Conservation (phyloP, 345 rosid species). For the Rhizophora apiculata region DNA sequence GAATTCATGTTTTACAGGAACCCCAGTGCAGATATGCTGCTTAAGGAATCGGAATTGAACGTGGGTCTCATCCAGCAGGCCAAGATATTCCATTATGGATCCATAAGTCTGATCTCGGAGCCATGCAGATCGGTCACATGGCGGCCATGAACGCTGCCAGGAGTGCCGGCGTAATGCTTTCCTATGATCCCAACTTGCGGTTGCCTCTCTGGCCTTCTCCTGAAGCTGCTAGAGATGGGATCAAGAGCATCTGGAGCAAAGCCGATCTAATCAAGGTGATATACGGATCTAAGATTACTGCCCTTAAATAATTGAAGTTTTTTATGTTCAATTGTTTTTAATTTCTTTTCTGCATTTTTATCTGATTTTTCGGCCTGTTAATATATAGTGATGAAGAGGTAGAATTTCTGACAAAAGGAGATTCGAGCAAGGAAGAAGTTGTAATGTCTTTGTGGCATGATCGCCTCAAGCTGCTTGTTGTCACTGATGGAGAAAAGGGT, state of each 20-base stretch:
- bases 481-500: conserved; percentile 67
- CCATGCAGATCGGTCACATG: conserved; percentile 61
- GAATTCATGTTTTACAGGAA: conserved; percentile 74
- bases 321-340: background rate
- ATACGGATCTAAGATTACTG: background rate
- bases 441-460: conserved; percentile 53
- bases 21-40: conserved; percentile 73
- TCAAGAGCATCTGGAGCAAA: conserved; percentile 59
- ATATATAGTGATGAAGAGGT: conserved; percentile 57
- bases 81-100: conserved; percentile 68
- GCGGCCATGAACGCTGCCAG: conserved; percentile 74
- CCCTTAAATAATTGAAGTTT: too few species aligned
- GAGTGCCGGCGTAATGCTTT: conserved; percentile 49
- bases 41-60: conserved; percentile 60
- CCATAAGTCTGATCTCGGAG: conserved; percentile 65
- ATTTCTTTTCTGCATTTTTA: too few species aligned
- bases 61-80: conserved; percentile 52
- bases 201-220: conserved; percentile 68
- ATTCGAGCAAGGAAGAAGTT: conserved; percentile 52
- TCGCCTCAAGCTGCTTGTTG: conserved; percentile 53
- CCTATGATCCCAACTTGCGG: conserved; percentile 65
- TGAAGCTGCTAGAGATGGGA: conserved; percentile 54
- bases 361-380: too few species aligned
- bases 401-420: conserved; percentile 43
- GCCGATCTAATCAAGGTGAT: conserved; percentile 62